Evolutionary conservation across 805 yeast species (phyloP).

Genomic region (Candida parachauliodes): DNA sequence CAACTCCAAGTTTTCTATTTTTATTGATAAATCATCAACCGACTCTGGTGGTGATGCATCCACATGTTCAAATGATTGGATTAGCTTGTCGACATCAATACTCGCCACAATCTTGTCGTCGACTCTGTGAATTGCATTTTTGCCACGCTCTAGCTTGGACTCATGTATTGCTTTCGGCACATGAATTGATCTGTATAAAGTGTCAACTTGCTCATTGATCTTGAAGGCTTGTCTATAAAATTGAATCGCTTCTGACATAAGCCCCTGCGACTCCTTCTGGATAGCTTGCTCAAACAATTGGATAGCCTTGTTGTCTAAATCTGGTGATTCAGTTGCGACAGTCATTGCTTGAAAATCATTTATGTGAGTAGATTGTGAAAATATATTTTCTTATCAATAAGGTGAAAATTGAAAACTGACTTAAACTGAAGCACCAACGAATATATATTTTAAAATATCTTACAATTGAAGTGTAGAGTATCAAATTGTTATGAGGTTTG

Average conservation of each 20-base stretch:
- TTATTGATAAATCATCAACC: constrained; percentile 19
- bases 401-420: too few relatives aligned
- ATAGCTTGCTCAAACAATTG: constrained; percentile 66
- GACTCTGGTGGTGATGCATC: constrained; percentile 27
- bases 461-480: too few relatives aligned
- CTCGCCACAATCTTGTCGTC: constrained; percentile 36
- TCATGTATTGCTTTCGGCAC: constrained; percentile 39
- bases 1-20: constrained; percentile 23
- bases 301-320: constrained; percentile 51
- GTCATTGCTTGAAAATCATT: background rate
- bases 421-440: too few relatives aligned
- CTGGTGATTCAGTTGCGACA: constrained; percentile 1
- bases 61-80: constrained; percentile 31
- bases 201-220: constrained; percentile 58
- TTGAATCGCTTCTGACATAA: constrained; percentile 77
- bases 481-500: too few relatives aligned
- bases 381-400: too few relatives aligned
- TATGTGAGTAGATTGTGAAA: too few relatives aligned
- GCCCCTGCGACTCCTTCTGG: constrained; percentile 67
- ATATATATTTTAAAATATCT: too few relatives aligned
- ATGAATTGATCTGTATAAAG: constrained; percentile 56
- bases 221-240: constrained; percentile 70
- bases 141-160: constrained; percentile 22
- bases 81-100: constrained; percentile 40
- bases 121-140: constrained; percentile 24